Conservation (phyloP, 805 yeast genomes). For the Candida coquimbonensis region DNA sequence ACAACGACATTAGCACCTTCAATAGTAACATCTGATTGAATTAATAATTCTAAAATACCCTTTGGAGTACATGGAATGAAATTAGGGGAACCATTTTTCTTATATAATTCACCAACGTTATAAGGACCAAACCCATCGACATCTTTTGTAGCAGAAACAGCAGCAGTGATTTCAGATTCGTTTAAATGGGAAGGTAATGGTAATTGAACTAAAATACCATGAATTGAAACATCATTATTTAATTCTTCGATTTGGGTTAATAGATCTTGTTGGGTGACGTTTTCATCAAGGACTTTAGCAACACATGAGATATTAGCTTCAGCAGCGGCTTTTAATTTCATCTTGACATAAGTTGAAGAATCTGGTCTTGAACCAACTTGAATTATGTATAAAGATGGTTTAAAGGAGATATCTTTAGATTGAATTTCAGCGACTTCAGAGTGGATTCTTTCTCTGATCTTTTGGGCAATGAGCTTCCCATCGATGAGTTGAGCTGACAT, state of each 20-base stretch:
- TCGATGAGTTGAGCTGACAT: conserved; percentile 35
- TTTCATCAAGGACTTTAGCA: conserved; percentile 51
- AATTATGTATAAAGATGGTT: conserved; percentile 73
- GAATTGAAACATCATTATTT: conserved; percentile 53
- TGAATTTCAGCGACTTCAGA: conserved; percentile 42
- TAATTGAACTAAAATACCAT: conserved; percentile 70
- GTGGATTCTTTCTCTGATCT: conserved; percentile 44
- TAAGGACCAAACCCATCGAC: conserved; percentile 79
- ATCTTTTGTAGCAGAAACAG: conserved; percentile 62
- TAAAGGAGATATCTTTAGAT: conserved; percentile 39
- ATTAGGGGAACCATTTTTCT: conserved; percentile 62
- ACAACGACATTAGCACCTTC: conserved; percentile 75
- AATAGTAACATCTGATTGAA: conserved; percentile 47
- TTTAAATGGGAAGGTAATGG: conserved; percentile 70
- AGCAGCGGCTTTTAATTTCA: conserved; percentile 72
- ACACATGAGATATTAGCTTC: conserved; percentile 62
- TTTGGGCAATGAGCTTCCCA: conserved; percentile 50
- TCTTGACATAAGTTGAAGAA: conserved; percentile 72
- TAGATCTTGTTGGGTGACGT: conserved; percentile 48
- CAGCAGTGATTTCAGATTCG: conserved; percentile 59
- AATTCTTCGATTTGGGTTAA: conserved; percentile 46
- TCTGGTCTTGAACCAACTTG: conserved; percentile 78
- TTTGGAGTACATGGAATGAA: conserved; percentile 82
- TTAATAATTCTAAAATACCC: conserved; percentile 63
- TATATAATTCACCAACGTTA: conserved; percentile 72